phyloP scores from a whole-genome alignment of 2,329 filamentous ascomycete genomes.

The Epichloe glyceriae region DNA sequence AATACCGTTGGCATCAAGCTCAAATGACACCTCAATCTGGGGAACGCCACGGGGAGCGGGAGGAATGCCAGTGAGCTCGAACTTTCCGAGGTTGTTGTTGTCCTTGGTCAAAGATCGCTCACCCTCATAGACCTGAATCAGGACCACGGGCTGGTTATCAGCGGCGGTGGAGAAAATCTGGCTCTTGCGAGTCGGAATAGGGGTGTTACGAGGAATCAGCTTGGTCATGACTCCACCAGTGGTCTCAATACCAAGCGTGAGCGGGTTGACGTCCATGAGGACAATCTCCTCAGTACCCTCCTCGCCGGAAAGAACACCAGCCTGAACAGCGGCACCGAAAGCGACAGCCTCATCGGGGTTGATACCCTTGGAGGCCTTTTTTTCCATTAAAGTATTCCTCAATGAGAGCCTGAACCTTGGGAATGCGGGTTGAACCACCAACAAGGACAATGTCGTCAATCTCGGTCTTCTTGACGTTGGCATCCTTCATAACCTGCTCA shows the following conservation, averaged over 20 bases:
- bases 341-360: constrained; percentile 99
- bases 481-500: constrained; percentile 96
- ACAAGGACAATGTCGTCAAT: constrained; percentile 95
- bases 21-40: constrained; percentile 96
- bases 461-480: constrained; percentile 91
- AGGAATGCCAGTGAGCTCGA: constrained; percentile 92
- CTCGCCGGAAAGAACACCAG: constrained; percentile 86
- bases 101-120: constrained; percentile 91
- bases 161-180: constrained; percentile 96
- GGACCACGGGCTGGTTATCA: constrained; percentile 89
- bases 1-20: constrained; percentile 97
- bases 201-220: constrained; percentile 87
- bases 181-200: constrained; percentile 90
- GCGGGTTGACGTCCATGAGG: constrained; percentile 94
- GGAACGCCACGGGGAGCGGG: constrained; percentile 91
- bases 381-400: constrained; percentile 94
- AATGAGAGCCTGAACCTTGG: constrained; percentile 88
- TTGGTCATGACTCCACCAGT: constrained; percentile 97
- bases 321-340: constrained; percentile 94
- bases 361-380: constrained; percentile 97
- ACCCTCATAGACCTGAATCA: constrained; percentile 93
- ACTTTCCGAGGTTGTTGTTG: constrained; percentile 96
- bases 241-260: constrained; percentile 94
- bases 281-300: constrained; percentile 67
- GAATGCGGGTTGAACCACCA: constrained; percentile 97